Evolutionary conservation across 176 grass and related monocot genomes (phyloP).

Genomic region (Saccharum officinarum): DNA sequence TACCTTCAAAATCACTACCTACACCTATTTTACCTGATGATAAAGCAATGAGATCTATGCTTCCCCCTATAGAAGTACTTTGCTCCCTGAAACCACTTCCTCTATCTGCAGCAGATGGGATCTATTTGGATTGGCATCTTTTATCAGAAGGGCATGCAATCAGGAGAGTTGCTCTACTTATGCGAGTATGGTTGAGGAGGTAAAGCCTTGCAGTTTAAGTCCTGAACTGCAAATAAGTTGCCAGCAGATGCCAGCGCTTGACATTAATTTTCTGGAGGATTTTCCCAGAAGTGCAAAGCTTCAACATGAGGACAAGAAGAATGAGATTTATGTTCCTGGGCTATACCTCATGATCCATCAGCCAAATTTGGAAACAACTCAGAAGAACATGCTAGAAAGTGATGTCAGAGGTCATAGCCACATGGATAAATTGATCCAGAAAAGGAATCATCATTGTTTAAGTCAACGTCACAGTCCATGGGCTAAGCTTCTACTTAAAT

Average conservation of each 20-base stretch:
- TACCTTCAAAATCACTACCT: slow-evolving; percentile 86
- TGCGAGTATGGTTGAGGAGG: slow-evolving; percentile 60
- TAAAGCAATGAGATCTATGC: slow-evolving; percentile 46
- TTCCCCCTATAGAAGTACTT: slow-evolving; percentile 44
- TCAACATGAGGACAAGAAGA: slow-evolving; percentile 40
- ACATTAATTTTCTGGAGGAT: slow-evolving; percentile 65
- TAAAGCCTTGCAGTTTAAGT: slow-evolving; percentile 45
- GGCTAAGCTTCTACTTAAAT: slow-evolving; percentile 78
- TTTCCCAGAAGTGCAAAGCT: slow-evolving; percentile 39
- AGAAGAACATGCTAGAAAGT: slow-evolving; percentile 37
- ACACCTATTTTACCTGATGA: slow-evolving; percentile 74
- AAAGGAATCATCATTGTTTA: slow-evolving; percentile 53
- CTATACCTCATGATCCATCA: slow-evolving; percentile 38
- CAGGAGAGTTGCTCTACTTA: slow-evolving; percentile 64
- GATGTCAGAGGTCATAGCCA: slow-evolving; percentile 25
- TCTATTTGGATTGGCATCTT: slow-evolving; percentile 98
- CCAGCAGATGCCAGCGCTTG: slow-evolving; percentile 42
- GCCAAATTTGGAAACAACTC: slow-evolving; percentile 34
- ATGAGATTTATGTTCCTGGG: slow-evolving; percentile 25
- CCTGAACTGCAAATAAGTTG: slow-evolving; percentile 49
- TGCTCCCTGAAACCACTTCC: slow-evolving; percentile 58
- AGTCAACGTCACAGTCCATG: slow-evolving; percentile 54
- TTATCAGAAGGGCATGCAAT: slow-evolving; percentile 67
- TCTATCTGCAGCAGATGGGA: slow-evolving; percentile 69
- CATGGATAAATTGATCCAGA: slow-evolving; percentile 37